Evolutionary conservation across 352 stramenopile species (phyloP), one percentile per base, ranked within the genome.

Genomic region (Pythium aquatile): DNA sequence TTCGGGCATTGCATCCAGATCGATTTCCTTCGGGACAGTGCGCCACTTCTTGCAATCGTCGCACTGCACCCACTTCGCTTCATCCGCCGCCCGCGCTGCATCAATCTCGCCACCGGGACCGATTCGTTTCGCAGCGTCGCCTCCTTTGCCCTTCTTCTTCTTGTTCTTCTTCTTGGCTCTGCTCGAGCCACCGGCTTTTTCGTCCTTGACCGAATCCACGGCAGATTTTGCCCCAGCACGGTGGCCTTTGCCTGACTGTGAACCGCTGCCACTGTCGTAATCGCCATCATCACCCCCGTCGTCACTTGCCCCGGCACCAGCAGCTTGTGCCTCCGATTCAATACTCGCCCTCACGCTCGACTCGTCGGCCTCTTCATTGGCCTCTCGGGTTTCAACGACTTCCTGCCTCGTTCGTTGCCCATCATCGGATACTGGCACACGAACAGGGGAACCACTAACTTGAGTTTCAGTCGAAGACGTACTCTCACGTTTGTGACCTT

Each of bases 21-120:
- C 85, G 20, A 98, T 83, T 35, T 81, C 72, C 55, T 81, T 87
- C 5, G 96, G 90, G 14, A 99, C 83, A 14, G 94, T 96, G 42
- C 96, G 90, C 96, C 96, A 99, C 69, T 98, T 98, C 37, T 90
- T 85, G 78, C 96, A 99, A 35, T 77, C 80, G 56, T 99, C 96
- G 62, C 96, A 99, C 71, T 98, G 94, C 0, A 98, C 97, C 97
- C 97, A 99, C 60, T 93, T 93, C 3, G 83, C 80, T 56, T 97
- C 85, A 3, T 83, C 82, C 11, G 66, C 58, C 37, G 79, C 74
- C 44, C 55, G 68, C 57, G n/a, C 46, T 68, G 58, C 40, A 5
- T 48, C 40, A 16, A 24, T 16, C 53, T 65, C 66, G 69, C 73
- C 55, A 13, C 73, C 56, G 14, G 59, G 46, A 1, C 55, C 72